Percentiles rank a stretch among this genome's conserved stretches.
Conservation (phyloP, 345 rosid species). For the Streptanthus diversifolius region DNA sequence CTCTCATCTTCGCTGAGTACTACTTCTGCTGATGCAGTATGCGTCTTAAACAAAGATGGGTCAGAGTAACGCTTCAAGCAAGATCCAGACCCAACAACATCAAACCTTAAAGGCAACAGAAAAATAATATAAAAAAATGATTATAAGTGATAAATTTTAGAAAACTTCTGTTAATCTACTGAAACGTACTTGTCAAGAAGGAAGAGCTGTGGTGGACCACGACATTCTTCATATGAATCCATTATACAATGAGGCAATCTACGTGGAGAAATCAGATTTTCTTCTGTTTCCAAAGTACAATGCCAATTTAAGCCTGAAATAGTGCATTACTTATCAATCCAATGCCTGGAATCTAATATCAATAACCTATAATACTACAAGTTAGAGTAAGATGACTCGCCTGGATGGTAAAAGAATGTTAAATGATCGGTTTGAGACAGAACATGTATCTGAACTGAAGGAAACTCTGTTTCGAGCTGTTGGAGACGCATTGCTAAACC, state of each 20-base stretch:
- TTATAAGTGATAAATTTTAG: neutral
- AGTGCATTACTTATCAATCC: neutral
- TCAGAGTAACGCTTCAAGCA: conserved; percentile 93
- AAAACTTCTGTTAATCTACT: neutral
- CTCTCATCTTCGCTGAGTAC: conserved; percentile 43
- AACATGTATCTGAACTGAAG: conserved; percentile 64
- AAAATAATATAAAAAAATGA: neutral
- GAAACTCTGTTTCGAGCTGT: conserved; percentile 76
- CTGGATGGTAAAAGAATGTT: conserved; percentile 46
- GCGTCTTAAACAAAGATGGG: conserved; percentile 70
- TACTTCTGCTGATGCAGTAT: conserved; percentile 31
- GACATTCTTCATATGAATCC: conserved; percentile 87
- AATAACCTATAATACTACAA: neutral
- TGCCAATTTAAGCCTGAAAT: conserved; percentile 75
- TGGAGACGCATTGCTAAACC: conserved; percentile 69
- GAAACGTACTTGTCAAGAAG: conserved; percentile 86
- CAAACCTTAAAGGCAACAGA: conserved; percentile 51
- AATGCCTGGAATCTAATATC: neutral
- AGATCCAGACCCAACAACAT: conserved; percentile 91
- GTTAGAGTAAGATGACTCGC: neutral
- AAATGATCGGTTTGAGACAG: conserved; percentile 72
- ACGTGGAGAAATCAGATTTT: conserved; percentile 55
- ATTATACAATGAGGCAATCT: conserved; percentile 86
- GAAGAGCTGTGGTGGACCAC: conserved; percentile 72
- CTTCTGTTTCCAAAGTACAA: conserved; percentile 52